Percentiles rank a stretch among this genome's conserved stretches.
Evolutionary conservation across 2,329 filamentous ascomycete genomes (phyloP).

Genomic region (Microdochium paspali): DNA sequence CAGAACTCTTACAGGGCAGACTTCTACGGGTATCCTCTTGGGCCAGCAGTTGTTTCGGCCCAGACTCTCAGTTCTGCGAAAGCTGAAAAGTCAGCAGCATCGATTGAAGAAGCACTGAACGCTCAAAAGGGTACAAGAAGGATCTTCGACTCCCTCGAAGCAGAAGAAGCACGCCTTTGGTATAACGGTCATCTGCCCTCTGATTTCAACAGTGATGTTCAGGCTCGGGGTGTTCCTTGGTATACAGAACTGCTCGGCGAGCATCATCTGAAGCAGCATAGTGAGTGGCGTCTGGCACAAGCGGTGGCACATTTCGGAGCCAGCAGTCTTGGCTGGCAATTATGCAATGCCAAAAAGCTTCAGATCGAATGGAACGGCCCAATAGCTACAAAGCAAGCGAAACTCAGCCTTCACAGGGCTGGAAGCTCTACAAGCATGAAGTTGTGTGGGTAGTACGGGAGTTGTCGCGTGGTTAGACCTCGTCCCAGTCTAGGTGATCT

Average conservation of each 20-base stretch:
- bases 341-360: too few species aligned
- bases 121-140: constrained; percentile 2
- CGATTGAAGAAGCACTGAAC: constrained; percentile 4
- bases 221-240: constrained; percentile 14
- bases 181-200: constrained; percentile 20
- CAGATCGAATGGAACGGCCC: too few species aligned
- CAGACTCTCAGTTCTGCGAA: constrained; percentile 12
- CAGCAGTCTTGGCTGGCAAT: too few species aligned
- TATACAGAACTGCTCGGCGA: constrained; percentile 8
- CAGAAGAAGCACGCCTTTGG: constrained; percentile 16
- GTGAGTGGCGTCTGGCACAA: not conserved
- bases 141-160: constrained; percentile 11
- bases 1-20: too few species aligned
- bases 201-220: constrained; percentile 13
- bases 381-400: too few species aligned
- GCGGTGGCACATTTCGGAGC: not conserved
- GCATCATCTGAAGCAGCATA: constrained; percentile 3
- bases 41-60: too few species aligned
- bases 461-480: too few species aligned
- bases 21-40: too few species aligned
- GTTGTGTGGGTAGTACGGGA: too few species aligned
- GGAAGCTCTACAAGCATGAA: too few species aligned
- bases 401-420: too few species aligned
- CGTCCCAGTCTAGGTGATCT: too few species aligned
- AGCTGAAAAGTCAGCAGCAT: constrained; percentile 12